phyloP scores from a whole-genome alignment of 129 eudicot genomes.

The Tagetes patula region DNA sequence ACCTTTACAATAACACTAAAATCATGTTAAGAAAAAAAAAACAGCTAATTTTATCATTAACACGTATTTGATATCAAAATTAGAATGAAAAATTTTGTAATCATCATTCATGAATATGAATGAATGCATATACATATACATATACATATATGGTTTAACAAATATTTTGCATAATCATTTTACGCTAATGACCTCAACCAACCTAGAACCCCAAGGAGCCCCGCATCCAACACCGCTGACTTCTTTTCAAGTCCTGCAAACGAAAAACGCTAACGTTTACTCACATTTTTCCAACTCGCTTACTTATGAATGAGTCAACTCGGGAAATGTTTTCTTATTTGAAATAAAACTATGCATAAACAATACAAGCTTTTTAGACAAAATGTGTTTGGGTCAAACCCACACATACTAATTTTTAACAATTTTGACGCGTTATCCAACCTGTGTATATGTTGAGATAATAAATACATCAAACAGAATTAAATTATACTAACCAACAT shows the following conservation, averaged over 20 bases:
- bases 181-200: slow-evolving; percentile 93
- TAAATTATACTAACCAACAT: slow-evolving; percentile 55
- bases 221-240: slow-evolving; percentile 71
- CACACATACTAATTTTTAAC: background rate
- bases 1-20: too few relatives aligned
- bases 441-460: background rate
- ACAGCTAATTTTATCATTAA: too few relatives aligned
- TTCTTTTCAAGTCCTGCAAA: slow-evolving; percentile 74
- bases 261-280: background rate
- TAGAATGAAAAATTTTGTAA: background rate
- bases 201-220: slow-evolving; percentile 80
- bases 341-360: slow-evolving; percentile 1
- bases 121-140: background rate
- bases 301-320: background rate
- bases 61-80: background rate
- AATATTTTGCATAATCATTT: slow-evolving; percentile 23
- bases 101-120: background rate
- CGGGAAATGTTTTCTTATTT: background rate
- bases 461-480: background rate
- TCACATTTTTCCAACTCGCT: background rate
- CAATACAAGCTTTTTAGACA: background rate
- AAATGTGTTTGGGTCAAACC: background rate
- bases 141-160: background rate
- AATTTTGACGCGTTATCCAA: background rate
- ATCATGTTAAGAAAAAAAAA: too few relatives aligned